A percentile compares a stretch with the other conserved stretches of the same genome.
Evolutionary conservation across 148 eudicot genomes (phyloP).

Genomic region (Silene latifolia): DNA sequence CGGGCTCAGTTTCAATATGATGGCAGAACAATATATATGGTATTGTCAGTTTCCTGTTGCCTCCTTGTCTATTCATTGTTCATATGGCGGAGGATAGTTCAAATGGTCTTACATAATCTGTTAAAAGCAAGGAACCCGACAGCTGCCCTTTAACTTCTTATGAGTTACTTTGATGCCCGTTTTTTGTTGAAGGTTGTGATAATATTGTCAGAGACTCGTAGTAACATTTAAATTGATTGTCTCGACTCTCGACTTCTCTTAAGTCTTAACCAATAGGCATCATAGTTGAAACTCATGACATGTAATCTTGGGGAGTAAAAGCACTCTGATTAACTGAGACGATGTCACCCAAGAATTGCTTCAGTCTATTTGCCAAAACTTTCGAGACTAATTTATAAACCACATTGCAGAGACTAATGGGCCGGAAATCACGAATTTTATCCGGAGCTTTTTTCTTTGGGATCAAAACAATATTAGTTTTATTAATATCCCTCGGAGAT

Average conservation of each 20-base stretch:
- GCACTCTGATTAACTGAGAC: no score
- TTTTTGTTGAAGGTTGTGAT: not conserved
- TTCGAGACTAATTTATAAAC: no score
- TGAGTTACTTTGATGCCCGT: not conserved
- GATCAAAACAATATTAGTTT: no score
- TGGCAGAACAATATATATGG: constrained; percentile 84
- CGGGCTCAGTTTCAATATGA: constrained; percentile 85
- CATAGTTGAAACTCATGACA: no score
- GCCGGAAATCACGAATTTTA: no score
- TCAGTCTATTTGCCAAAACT: no score
- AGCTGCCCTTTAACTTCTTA: not conserved
- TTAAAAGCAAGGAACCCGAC: not conserved
- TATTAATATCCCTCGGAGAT: no score
- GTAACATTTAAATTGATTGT: constrained; percentile 3
- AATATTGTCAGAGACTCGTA: not conserved
- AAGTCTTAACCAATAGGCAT: not conserved
- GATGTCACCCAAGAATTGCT: no score
- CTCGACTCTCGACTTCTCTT: not conserved
- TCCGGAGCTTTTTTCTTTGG: no score
- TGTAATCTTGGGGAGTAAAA: no score
- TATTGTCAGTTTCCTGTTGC: constrained; percentile 31
- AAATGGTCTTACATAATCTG: not conserved
- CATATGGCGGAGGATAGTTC: not conserved
- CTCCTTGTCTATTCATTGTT: not conserved
- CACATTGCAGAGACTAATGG: no score